These are phyloP conservation scores for Cenococcum geophilum DNA, from an alignment of 495 filamentous ascomycete genomes.

Conservation along the genomic window DNA sequence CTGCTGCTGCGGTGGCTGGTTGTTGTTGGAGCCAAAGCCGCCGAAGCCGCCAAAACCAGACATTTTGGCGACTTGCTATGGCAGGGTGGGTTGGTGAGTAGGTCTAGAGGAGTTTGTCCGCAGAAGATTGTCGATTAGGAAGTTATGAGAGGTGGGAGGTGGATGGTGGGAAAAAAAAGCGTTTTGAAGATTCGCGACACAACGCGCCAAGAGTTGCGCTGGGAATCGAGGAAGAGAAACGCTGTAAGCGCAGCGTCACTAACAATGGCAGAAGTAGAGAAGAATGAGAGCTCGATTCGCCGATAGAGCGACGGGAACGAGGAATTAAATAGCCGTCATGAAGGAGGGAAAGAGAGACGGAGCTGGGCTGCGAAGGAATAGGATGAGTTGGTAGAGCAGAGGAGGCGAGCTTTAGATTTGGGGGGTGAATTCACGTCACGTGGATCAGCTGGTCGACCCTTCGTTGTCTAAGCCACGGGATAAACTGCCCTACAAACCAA, in stretches of 20 bases:
- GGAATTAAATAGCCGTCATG: conserved; percentile 20
- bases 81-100: conserved; percentile 8
- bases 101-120: conserved; percentile 7
- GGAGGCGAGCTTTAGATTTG: conserved; percentile 6
- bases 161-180: conserved; percentile 1
- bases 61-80: conserved; percentile 21
- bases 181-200: conserved; percentile 3
- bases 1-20: conserved; percentile 36
- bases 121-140: conserved; percentile 15
- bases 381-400: conserved; percentile 2
- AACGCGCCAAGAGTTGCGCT: conserved; percentile 6
- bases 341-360: conserved; percentile 12
- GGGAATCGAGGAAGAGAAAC: neutral
- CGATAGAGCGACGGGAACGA: conserved; percentile 18
- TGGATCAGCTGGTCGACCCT: neutral
- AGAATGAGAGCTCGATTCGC: conserved; percentile 17
- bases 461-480: neutral
- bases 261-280: conserved; percentile 8
- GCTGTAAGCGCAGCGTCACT: neutral
- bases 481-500: neutral
- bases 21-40: conserved; percentile 52
- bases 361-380: conserved; percentile 1
- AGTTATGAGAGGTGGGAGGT: conserved; percentile 3
- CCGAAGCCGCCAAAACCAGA: conserved; percentile 35
- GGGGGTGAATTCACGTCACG: neutral